Evolutionary conservation across 352 stramenopile genomes (phyloP), one percentile per base, ranked within the genome.

Genomic region (Aphanomyces invadans): DNA sequence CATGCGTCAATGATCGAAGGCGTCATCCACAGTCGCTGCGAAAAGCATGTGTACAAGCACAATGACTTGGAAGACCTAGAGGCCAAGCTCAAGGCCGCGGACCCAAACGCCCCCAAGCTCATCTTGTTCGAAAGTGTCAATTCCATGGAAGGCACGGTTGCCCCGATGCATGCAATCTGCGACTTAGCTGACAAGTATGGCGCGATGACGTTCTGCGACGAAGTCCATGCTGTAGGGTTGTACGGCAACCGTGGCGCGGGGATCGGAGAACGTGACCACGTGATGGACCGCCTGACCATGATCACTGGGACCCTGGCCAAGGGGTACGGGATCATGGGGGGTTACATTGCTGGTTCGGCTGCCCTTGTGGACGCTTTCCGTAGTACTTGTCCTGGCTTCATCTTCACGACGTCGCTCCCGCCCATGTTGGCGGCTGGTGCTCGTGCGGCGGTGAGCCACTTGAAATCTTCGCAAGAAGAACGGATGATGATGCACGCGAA

Each of bases 171-270:
- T 68, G 86, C 89, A 70, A 95, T 95, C 56, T 90, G 79, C 62
- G 80, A 89, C 73, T 60, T 92, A 17, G 90, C 87, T 0, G 86
- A 96, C 76, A 93, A 95, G 74, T 96, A 95, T 71, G 86, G 86
- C 36, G 88, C 88, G 44, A 95, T 96, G 83, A 96, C 87, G 17
- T 96, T 95, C 71, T 91, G 89, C 73, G 88, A 96, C 68, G 88
- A 96, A 62, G 87, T 96, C 45, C 88, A 96, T 71, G 88, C 88
- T 2, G 87, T 95, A 0, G 88, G 88, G 0, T 74, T 96, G 0
- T 96, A 96, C 69, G 88, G 88, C 49, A 83, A 94, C 76, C 78
- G 80, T 55, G 88, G 88, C 33, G 88, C 80, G 2, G 88, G 88
- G 70, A 78, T 96, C 17, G 87, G 81, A 3, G 87, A 96, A 71